These are phyloP conservation scores for Phoma herbarum DNA, from an alignment of 2,329 filamentous ascomycete genomes.

Conservation along the genomic window DNA sequence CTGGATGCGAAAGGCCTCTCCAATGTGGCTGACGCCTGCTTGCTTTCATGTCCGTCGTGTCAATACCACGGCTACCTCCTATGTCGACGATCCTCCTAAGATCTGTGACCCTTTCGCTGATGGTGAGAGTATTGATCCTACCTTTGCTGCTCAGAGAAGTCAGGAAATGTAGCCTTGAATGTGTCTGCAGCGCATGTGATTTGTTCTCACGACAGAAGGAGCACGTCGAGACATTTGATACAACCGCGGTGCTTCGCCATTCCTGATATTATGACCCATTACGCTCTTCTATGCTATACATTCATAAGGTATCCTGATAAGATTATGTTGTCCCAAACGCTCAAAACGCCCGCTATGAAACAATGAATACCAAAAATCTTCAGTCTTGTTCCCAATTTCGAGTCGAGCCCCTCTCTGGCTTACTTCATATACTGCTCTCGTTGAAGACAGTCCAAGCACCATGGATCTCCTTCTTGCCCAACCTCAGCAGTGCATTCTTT, in stretches of 20 bases:
- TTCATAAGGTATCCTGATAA: constrained; percentile 4
- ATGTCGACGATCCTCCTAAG: too few relatives aligned
- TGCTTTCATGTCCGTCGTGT: too few relatives aligned
- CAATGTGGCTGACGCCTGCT: too few relatives aligned
- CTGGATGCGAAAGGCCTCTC: too few relatives aligned
- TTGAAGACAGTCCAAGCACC: constrained; percentile 68
- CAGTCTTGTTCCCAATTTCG: not conserved
- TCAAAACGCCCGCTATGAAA: constrained; percentile 22
- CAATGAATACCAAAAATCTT: not conserved
- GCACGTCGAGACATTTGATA: not conserved
- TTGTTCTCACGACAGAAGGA: too few relatives aligned
- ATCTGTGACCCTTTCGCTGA: not conserved
- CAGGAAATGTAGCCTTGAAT: too few relatives aligned
- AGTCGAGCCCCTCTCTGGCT: not conserved
- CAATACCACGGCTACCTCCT: too few relatives aligned
- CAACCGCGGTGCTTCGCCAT: not conserved
- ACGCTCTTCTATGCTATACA: not conserved
- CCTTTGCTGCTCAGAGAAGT: too few relatives aligned
- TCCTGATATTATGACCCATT: not conserved
- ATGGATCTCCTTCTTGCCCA: constrained; percentile 70
- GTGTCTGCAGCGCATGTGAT: too few relatives aligned
- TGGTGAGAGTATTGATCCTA: too few relatives aligned
- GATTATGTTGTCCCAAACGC: constrained; percentile 12
- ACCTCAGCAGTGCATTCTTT: constrained; percentile 74
- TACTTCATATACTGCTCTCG: constrained; percentile 32